Evolutionary conservation across 257 asterid genomes (phyloP).

Genomic region (Przewalskia tangutica): DNA sequence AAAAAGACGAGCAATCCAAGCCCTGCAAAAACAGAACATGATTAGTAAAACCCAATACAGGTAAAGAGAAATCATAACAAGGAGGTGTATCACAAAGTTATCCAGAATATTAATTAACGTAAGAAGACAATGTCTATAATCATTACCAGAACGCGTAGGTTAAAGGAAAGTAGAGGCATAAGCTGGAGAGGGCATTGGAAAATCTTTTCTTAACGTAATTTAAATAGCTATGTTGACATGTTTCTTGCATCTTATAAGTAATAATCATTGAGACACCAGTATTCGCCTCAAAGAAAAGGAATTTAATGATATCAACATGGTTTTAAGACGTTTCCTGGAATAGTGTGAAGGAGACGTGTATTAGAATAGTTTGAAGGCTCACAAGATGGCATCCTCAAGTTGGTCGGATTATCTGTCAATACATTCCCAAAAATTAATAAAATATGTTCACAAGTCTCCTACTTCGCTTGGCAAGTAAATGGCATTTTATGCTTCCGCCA

Average conservation of each 20-base stretch:
- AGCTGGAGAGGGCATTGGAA: neutral
- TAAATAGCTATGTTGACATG: neutral
- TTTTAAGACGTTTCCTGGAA: neutral
- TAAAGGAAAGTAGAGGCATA: neutral
- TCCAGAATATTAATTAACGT: neutral
- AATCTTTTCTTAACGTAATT: neutral
- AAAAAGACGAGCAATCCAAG: slow-evolving; percentile 78
- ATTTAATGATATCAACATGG: neutral
- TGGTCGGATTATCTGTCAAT: neutral
- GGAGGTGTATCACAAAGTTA: neutral
- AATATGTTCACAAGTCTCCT: neutral
- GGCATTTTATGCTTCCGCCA: neutral
- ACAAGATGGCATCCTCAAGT: neutral
- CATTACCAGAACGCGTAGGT: neutral
- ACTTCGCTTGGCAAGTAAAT: neutral
- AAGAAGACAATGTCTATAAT: neutral
- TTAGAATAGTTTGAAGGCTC: neutral
- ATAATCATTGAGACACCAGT: neutral
- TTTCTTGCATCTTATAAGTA: neutral
- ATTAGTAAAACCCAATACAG: neutral
- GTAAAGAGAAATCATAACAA: neutral
- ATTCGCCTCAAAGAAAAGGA: neutral
- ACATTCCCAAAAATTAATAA: neutral
- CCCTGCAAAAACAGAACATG: slow-evolving; percentile 27
- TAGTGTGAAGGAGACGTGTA: neutral